phyloP scores from a whole-genome alignment of 2,329 filamentous ascomycete species.

The Botrytis deweyae region DNA sequence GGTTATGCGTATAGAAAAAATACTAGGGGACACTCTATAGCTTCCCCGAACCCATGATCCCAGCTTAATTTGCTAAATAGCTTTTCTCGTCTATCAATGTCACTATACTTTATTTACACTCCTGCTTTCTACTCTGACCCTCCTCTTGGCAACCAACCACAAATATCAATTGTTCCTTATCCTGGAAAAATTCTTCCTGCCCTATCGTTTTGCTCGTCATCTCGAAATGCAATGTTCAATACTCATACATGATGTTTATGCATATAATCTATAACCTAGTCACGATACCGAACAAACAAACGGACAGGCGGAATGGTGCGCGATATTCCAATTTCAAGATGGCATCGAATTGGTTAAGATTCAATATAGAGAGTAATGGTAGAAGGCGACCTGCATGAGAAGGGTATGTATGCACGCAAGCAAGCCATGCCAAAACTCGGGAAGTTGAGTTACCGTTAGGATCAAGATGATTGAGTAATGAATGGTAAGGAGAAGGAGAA shows the following conservation, averaged over 20 bases:
- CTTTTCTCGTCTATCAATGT: constrained; percentile 1
- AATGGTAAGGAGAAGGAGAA: background rate
- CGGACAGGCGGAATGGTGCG: constrained; percentile 5
- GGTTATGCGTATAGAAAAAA: background rate
- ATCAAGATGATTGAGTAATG: background rate
- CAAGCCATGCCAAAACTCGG: background rate
- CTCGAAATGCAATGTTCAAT: constrained; percentile 1
- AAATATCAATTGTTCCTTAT: background rate
- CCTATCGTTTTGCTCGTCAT: background rate
- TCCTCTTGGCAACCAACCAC: constrained; percentile 7
- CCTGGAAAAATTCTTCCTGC: background rate
- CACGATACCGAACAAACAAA: constrained; percentile 14
- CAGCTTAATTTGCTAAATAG: background rate
- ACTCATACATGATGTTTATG: background rate
- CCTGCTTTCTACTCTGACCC: background rate
- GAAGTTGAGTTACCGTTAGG: background rate
- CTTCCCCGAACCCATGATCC: constrained; percentile 11
- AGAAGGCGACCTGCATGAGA: constrained; percentile 8
- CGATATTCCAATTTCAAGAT: constrained; percentile 5
- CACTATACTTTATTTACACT: constrained; percentile 11
- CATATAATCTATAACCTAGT: background rate
- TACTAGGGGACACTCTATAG: constrained; percentile 7
- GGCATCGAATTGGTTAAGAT: background rate
- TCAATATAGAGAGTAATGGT: background rate
- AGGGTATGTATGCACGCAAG: background rate